Evolutionary conservation across 2,329 filamentous ascomycete genomes (phyloP), one percentile per base, ranked within the genome.

Genomic region (Coniella lustricola): DNA sequence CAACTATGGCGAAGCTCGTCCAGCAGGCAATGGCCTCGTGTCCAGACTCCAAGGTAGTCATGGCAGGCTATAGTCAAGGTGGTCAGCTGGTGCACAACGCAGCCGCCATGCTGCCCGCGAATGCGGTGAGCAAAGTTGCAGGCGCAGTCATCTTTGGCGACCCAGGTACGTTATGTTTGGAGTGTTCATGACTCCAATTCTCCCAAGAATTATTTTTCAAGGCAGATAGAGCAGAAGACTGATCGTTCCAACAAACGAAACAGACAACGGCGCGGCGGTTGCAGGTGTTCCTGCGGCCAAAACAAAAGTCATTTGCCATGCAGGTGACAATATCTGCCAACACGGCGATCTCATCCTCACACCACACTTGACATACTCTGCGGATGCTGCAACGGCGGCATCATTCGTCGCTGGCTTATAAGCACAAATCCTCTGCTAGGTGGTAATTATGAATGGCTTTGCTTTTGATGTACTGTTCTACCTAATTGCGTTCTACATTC

Each of bases 1-100:
- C 37, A 10, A 49, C 33, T 18, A 51, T 51, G 49, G 49, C 49
- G 3, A 9, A 48, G 10, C 40, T 48, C 5, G 17, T 36, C 35
- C 35, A 51, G 40, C 44, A 48, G 10, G 36, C 49, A 1, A 4
- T 39, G 2, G 18, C 25, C 4, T 14, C 31, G 21, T 51, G 44
- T 22, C 67, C 67, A 0, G 55, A 60, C 17, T 68, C 66, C 3
- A 62, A 64, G 42, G 56, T 70, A 35, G 62, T 69, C 8, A 61
- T 70, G 55, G 60, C 65, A 10, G 68, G 67, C 7, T 71, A 57
- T 34, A 55, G 51, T 10, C 56, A 58, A 37, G 56, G 56, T 14
- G 55, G 52, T 7, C 56, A 57, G 46, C 46, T 58, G n/a, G 56
- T 56, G 16, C 56, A 57, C 50, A 57, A 57, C 25, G 54, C 56